Evolutionary conservation across 352 stramenopile species (phyloP).

Genomic region (Pilasporangium apinafurcum): DNA sequence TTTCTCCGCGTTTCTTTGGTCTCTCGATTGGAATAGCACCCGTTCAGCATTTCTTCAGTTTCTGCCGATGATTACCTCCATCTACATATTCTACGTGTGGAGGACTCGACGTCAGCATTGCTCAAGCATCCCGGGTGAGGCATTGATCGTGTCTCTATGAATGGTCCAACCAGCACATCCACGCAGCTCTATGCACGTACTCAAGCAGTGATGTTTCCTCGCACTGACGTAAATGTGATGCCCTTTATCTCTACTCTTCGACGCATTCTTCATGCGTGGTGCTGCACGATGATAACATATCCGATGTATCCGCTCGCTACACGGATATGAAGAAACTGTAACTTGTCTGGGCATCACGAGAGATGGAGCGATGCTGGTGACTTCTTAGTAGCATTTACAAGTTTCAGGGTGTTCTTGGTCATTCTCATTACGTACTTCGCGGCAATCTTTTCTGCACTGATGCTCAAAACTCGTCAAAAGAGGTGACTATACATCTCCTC

Average conservation of each 20-base stretch:
- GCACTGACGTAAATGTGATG: slow-evolving; percentile 28
- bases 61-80: slow-evolving; percentile 30
- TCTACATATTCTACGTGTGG: slow-evolving; percentile 31
- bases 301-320: too few relatives aligned
- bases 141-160: slow-evolving; percentile 6
- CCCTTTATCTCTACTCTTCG: slow-evolving; percentile 42
- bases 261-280: slow-evolving; percentile 23
- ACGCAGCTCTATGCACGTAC: slow-evolving; percentile 17
- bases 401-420: slow-evolving; percentile 21
- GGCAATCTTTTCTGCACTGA: too few relatives aligned
- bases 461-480: too few relatives aligned
- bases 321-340: slow-evolving; percentile 1
- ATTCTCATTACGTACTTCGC: too few relatives aligned
- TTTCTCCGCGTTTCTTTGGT: slow-evolving; percentile 57
- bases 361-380: slow-evolving; percentile 11
- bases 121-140: background rate
- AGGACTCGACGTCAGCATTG: slow-evolving; percentile 36
- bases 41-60: slow-evolving; percentile 63
- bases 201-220: slow-evolving; percentile 21
- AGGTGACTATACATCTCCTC: too few relatives aligned
- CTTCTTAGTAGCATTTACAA: slow-evolving; percentile 12
- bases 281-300: background rate
- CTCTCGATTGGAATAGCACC: slow-evolving; percentile 66
- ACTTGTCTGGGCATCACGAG: slow-evolving; percentile 22
- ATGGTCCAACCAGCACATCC: slow-evolving; percentile 29